Percentiles rank a stretch among this genome's conserved stretches.
Evolutionary conservation across 352 stramenopile species (phyloP).

Genomic region (Phytophthora pisi): DNA sequence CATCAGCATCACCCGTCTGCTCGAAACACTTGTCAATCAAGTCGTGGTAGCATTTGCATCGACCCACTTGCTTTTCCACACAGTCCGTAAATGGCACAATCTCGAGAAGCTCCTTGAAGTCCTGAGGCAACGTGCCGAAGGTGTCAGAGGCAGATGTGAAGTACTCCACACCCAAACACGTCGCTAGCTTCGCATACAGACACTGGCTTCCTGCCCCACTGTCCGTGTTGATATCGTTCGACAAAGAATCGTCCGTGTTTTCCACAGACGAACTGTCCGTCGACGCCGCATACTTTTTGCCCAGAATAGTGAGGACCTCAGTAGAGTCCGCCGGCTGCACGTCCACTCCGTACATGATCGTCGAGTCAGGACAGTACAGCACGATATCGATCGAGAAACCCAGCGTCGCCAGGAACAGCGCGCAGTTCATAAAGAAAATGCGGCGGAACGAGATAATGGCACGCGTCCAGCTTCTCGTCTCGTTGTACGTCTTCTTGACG

Average conservation of each 20-base stretch:
- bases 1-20: constrained; percentile 47
- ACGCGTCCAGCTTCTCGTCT: constrained; percentile 76
- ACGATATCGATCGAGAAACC: constrained; percentile 79
- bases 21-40: constrained; percentile 50
- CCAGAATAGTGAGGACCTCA: constrained; percentile 49
- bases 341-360: constrained; percentile 79
- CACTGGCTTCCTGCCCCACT: constrained; percentile 52
- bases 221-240: constrained; percentile 26
- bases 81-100: constrained; percentile 53
- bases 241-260: constrained; percentile 39
- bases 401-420: constrained; percentile 69
- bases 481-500: constrained; percentile 82
- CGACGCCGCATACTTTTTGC: constrained; percentile 57
- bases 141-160: constrained; percentile 48
- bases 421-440: constrained; percentile 85
- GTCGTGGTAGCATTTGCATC: constrained; percentile 58
- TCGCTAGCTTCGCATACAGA: constrained; percentile 68
- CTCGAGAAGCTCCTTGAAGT: constrained; percentile 69
- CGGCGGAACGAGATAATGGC: constrained; percentile 80
- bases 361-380: constrained; percentile 72
- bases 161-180: constrained; percentile 62
- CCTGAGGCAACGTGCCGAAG: constrained; percentile 70
- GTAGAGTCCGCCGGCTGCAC: constrained; percentile 37
- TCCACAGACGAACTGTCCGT: constrained; percentile 31
- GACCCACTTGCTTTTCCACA: constrained; percentile 41